phyloP scores from a whole-genome alignment of 2,329 filamentous ascomycete genomes.

The Ilyonectria mors-panacis region DNA sequence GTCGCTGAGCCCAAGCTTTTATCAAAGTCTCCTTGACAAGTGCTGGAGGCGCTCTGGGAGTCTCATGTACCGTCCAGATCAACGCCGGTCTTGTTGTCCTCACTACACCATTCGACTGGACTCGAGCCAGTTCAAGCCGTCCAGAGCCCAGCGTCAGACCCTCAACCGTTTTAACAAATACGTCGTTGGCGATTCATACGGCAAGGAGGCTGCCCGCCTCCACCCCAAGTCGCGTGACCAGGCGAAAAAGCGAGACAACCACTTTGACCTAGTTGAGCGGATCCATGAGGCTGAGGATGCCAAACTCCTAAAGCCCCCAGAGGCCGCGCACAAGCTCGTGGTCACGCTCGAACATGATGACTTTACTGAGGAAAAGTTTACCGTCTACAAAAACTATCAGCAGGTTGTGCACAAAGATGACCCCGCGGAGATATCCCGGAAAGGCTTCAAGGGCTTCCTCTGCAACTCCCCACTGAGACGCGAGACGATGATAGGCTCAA shows the following conservation, averaged over 20 bases:
- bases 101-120: constrained; percentile 89
- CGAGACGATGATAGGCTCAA: constrained; percentile 57
- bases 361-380: constrained; percentile 84
- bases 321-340: constrained; percentile 76
- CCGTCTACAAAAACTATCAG: constrained; percentile 83
- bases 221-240: constrained; percentile 79
- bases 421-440: constrained; percentile 69
- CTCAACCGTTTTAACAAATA: constrained; percentile 83
- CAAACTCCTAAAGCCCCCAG: constrained; percentile 69
- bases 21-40: constrained; percentile 80
- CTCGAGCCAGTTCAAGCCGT: constrained; percentile 73
- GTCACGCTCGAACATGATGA: constrained; percentile 79
- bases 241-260: constrained; percentile 73
- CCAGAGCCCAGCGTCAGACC: constrained; percentile 81
- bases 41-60: constrained; percentile 83
- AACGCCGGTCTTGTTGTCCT: constrained; percentile 87
- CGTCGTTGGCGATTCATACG: constrained; percentile 78
- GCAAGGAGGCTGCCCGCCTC: constrained; percentile 73
- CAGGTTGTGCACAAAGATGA: constrained; percentile 79
- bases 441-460: constrained; percentile 79
- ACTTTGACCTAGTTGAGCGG: constrained; percentile 76
- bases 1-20: constrained; percentile 75
- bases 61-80: constrained; percentile 84
- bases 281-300: constrained; percentile 78
- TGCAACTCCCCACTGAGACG: constrained; percentile 78